Percentiles rank a stretch among this genome's conserved stretches.
Evolutionary conservation across 768 basidiomycete species (phyloP).

Genomic region (Pisolithus orientalis): DNA sequence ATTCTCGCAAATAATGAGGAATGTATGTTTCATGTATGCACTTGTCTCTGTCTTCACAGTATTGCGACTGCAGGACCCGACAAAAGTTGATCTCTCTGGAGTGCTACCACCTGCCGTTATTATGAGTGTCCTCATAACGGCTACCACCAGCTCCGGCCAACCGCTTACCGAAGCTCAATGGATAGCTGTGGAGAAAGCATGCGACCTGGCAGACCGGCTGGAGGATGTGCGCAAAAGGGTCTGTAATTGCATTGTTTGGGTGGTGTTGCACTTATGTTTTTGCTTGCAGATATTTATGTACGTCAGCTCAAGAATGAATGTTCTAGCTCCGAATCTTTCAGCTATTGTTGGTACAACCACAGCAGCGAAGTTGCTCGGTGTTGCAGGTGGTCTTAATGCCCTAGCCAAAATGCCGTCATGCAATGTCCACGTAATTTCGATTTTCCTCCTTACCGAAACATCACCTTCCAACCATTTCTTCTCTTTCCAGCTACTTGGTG

Average conservation of each 20-base stretch:
- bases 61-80: slow-evolving; percentile 56
- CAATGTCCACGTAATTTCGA: slow-evolving; percentile 78
- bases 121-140: slow-evolving; percentile 94
- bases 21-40: slow-evolving; percentile 8
- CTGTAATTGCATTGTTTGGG: background rate
- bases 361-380: slow-evolving; percentile 96
- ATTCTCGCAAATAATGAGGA: slow-evolving; percentile 82
- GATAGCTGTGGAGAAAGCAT: slow-evolving; percentile 77
- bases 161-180: slow-evolving; percentile 65
- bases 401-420: slow-evolving; percentile 93
- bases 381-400: slow-evolving; percentile 88
- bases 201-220: slow-evolving; percentile 81
- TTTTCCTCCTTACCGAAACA: background rate
- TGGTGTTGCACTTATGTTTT: slow-evolving; percentile 2
- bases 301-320: slow-evolving; percentile 98
- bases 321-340: slow-evolving; percentile 96
- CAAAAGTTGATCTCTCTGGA: slow-evolving; percentile 75
- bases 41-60: background rate
- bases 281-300: slow-evolving; percentile 85
- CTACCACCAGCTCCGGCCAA: slow-evolving; percentile 83
- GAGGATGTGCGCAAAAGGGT: slow-evolving; percentile 90
- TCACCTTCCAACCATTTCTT: background rate
- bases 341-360: slow-evolving; percentile 98
- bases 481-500: slow-evolving; percentile 73
- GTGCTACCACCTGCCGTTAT: slow-evolving; percentile 85